These are phyloP conservation scores for Metschnikowia lunata DNA, from an alignment of 805 yeast genomes.

Conservation along the genomic window DNA sequence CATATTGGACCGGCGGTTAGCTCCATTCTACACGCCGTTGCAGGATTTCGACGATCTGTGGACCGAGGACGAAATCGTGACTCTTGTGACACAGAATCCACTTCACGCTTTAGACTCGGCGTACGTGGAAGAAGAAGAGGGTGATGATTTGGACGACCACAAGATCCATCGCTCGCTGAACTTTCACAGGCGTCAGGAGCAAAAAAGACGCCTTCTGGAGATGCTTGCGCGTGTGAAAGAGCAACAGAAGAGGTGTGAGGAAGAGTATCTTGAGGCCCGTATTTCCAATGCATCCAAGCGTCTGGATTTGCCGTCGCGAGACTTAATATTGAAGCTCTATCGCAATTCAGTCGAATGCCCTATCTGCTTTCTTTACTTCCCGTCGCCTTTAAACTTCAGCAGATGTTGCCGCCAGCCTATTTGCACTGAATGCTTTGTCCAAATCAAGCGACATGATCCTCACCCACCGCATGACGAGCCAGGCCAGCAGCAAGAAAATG, in stretches of 20 bases:
- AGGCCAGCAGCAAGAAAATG: slow-evolving; percentile 24
- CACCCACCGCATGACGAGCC: slow-evolving; percentile 79
- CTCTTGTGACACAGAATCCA: slow-evolving; percentile 45
- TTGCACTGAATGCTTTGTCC: slow-evolving; percentile 96
- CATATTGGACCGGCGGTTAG: slow-evolving; percentile 64
- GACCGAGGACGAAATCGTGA: slow-evolving; percentile 62
- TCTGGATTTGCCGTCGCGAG: slow-evolving; percentile 33
- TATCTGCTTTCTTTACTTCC: slow-evolving; percentile 85
- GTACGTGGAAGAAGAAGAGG: slow-evolving; percentile 45
- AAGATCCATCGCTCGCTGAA: slow-evolving; percentile 48
- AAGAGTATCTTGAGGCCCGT: slow-evolving; percentile 25
- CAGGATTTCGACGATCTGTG: slow-evolving; percentile 72
- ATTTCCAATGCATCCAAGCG: slow-evolving; percentile 1
- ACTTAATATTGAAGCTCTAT: slow-evolving; percentile 57
- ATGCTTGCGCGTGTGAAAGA: slow-evolving; percentile 30
- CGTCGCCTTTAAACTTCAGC: slow-evolving; percentile 69
- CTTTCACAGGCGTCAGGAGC: slow-evolving; percentile 46
- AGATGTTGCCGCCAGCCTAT: slow-evolving; percentile 91
- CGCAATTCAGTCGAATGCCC: slow-evolving; percentile 80
- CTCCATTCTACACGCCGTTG: slow-evolving; percentile 89
- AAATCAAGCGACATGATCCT: slow-evolving; percentile 85
- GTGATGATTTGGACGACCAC: slow-evolving; percentile 61
- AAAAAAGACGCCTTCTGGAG: slow-evolving; percentile 41
- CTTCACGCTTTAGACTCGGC: slow-evolving; percentile 56
- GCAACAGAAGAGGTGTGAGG: slow-evolving; percentile 33